Base-by-base conservation (phyloP, 2,329 filamentous ascomycete species). In the Atkinsonella hypoxylon region DNA sequence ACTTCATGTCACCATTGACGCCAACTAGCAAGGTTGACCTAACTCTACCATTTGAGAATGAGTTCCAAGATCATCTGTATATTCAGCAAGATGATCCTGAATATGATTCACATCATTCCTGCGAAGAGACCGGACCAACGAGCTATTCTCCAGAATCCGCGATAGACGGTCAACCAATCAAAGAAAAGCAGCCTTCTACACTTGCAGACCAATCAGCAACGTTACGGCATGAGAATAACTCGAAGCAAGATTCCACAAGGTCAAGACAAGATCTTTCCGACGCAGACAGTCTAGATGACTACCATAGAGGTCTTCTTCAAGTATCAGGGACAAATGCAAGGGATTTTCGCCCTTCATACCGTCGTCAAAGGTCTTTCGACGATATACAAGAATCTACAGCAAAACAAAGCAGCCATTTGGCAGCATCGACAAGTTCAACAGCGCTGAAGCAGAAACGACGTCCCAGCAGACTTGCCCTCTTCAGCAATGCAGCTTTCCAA, bases 291-390 rank as follows among this genome's bases (percentile, higher is more conserved):
- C 48, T 50, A 32, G 48, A 50, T n/a, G 48, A 50, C 3, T 50
- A 50, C 11, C 48, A 50, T 17, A 38, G 34, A n/a, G 48, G 48
- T 9, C 48, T 50, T 31, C 22, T 50, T 4, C 48, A 50, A 40
- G 22, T 45, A 22, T 17, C 42, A 5, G 42, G 41, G 15, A 45
- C 48, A n/a, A 17, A 20, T 31, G 36, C 18, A 1, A 20, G 42
- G 6, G 17, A 9, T 4, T 50, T 50, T 26, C 32, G 34, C 26
- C 48, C 48, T 3, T 50, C 48, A 1, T 50, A 30, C 44, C 48
- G 41, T 31, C 48, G 48, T 20, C 34, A 40, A 3, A 45, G 32
- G 11, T 50, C 32, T 15, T 31, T 20, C 18, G 20, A 39, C n/a
- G 34, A 47, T 10, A 0, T 36, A 36, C 13, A 18, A 8, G 15